A percentile compares a stretch with the other conserved stretches of the same genome.
These are phyloP conservation scores for Suhomyces wounanorum DNA, from an alignment of 1,139 yeast species.

Conservation along the genomic window DNA sequence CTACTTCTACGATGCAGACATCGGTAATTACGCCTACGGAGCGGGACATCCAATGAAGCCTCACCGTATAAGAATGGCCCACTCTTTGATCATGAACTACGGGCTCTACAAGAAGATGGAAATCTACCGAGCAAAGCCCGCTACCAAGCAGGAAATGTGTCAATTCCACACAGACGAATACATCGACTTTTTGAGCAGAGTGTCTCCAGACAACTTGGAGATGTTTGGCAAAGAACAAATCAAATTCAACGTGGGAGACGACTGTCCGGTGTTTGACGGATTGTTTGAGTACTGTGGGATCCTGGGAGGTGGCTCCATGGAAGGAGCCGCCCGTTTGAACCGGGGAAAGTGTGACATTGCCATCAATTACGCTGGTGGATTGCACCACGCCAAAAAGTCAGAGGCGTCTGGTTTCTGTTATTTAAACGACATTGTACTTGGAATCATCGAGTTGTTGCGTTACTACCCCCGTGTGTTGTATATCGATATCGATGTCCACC, in stretches of 20 bases:
- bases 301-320: conserved; percentile 96
- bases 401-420: conserved; percentile 98
- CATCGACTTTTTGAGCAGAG: conserved; percentile 88
- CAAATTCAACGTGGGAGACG: conserved; percentile 95
- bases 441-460: conserved; percentile 83
- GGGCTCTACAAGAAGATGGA: conserved; percentile 97
- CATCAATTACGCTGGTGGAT: conserved; percentile 96
- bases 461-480: conserved; percentile 93
- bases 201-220: conserved; percentile 91
- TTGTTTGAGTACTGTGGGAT: conserved; percentile 91
- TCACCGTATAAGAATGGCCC: conserved; percentile 98
- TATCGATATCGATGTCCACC: conserved; percentile 95
- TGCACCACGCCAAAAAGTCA: conserved; percentile 94
- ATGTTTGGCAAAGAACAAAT: conserved; percentile 88
- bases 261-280: conserved; percentile 98
- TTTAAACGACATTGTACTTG: conserved; percentile 80
- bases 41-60: conserved; percentile 99
- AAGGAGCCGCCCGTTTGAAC: conserved; percentile 90
- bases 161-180: conserved; percentile 98
- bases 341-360: conserved; percentile 95
- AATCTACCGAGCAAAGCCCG: conserved; percentile 94
- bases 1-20: conserved; percentile 67
- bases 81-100: conserved; percentile 93
- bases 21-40: conserved; percentile 96
- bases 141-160: conserved; percentile 96